Conservation (phyloP, 257 asterid species). For the Solanum lycopersicoides region DNA sequence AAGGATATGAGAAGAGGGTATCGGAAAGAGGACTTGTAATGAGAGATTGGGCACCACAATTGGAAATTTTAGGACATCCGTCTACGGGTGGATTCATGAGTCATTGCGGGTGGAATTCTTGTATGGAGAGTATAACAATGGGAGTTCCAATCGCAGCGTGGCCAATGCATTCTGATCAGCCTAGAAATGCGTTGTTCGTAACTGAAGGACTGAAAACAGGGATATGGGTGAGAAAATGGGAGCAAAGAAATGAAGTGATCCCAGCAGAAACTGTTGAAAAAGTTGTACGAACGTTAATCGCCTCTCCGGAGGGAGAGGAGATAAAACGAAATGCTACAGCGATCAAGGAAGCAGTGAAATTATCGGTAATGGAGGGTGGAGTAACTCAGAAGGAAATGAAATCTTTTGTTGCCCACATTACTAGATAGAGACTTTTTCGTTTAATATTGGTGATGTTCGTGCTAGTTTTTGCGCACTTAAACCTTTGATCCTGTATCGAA, state of each 20-base stretch:
- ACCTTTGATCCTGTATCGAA: neutral
- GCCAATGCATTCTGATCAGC: conserved; percentile 25
- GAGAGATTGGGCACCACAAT: conserved; percentile 18
- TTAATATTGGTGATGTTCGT: neutral
- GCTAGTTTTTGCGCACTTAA: neutral
- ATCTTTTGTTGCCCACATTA: conserved; percentile 27
- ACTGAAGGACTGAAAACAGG: conserved; percentile 5
- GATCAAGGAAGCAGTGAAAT: conserved; percentile 15
- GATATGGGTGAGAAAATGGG: conserved; percentile 19
- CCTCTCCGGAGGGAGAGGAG: conserved; percentile 31
- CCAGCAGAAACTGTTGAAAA: conserved; percentile 1
- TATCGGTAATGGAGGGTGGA: conserved; percentile 17
- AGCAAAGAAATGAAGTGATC: conserved; percentile 11
- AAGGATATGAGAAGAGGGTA: conserved; percentile 10
- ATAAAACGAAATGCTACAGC: conserved; percentile 29
- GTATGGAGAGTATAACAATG: conserved; percentile 6
- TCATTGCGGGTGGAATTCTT: conserved; percentile 19
- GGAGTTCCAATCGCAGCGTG: conserved; percentile 14
- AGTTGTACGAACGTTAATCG: conserved; percentile 35
- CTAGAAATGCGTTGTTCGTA: conserved; percentile 2
- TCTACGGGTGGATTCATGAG: conserved; percentile 3
- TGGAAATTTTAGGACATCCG: conserved; percentile 1
- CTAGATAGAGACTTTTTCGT: neutral
- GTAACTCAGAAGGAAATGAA: conserved; percentile 12
- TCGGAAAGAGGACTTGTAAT: neutral